Conservation (phyloP, 2,329 filamentous ascomycete species). For the Catunica adiposa region DNA sequence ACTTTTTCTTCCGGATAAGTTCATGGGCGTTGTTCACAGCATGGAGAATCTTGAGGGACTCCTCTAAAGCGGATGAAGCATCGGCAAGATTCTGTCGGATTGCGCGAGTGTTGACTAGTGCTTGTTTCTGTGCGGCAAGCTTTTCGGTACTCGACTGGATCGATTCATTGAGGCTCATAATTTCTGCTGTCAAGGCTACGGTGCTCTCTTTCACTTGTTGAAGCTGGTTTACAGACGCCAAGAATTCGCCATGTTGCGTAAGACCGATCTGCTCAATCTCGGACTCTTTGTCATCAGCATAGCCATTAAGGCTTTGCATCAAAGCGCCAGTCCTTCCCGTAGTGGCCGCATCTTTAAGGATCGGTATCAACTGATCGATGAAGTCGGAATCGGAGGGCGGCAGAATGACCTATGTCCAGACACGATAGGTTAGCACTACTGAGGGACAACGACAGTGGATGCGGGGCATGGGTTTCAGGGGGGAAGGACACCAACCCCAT, state of each 20-base stretch:
- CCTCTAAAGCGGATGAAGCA: conserved; percentile 70
- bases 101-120: conserved; percentile 76
- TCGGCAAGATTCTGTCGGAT: conserved; percentile 94
- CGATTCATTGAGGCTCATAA: conserved; percentile 79
- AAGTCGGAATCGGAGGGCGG: conserved; percentile 86
- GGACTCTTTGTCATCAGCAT: conserved; percentile 69
- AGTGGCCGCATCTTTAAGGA: conserved; percentile 78
- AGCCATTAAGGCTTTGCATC: conserved; percentile 30
- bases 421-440: not conserved
- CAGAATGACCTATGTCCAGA: conserved; percentile 57
- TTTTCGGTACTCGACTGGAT: conserved; percentile 92
- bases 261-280: conserved; percentile 92
- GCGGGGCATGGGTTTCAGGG: conserved; percentile 15
- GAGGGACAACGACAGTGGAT: conserved; percentile 6
- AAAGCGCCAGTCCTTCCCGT: conserved; percentile 22
- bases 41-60: conserved; percentile 80
- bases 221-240: conserved; percentile 85
- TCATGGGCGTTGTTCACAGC: conserved; percentile 92
- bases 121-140: conserved; percentile 84
- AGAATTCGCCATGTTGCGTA: conserved; percentile 92
- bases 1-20: conserved; percentile 77
- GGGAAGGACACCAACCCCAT: conserved; percentile 25
- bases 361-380: conserved; percentile 85
- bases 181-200: conserved; percentile 74
- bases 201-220: conserved; percentile 83